phyloP scores from a whole-genome alignment of 768 basidiomycete genomes.

The Mycena crocata region DNA sequence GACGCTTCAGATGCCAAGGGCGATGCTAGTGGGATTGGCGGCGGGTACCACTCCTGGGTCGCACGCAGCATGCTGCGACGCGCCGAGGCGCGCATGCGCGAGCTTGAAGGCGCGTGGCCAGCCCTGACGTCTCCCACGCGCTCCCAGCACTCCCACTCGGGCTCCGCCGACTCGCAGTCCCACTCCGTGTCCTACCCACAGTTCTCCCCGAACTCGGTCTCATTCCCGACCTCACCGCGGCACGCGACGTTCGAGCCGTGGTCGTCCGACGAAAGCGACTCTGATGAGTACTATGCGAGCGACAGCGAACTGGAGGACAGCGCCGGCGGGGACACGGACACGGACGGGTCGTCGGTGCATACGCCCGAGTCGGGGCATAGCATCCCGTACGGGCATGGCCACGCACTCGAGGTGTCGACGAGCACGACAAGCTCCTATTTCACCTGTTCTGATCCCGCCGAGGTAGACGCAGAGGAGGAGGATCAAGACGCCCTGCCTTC shows the following conservation, averaged over 20 bases:
- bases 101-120: conserved; percentile 40
- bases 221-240: conserved; percentile 22
- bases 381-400: conserved; percentile 15
- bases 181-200: neutral
- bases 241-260: conserved; percentile 32
- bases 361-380: conserved; percentile 33
- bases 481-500: neutral
- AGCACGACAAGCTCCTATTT: conserved; percentile 33
- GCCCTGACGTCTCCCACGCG: neutral
- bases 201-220: conserved; percentile 17
- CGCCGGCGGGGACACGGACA: conserved; percentile 6
- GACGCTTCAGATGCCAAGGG: conserved; percentile 14
- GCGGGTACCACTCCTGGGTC: conserved; percentile 67
- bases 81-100: conserved; percentile 55
- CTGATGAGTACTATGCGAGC: neutral
- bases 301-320: conserved; percentile 4
- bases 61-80: conserved; percentile 64
- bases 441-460: conserved; percentile 20
- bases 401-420: conserved; percentile 13
- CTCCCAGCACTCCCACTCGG: neutral
- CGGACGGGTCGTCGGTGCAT: conserved; percentile 35
- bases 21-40: conserved; percentile 25
- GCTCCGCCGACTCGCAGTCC: neutral
- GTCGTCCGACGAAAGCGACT: conserved; percentile 27
- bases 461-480: neutral